Evolutionary conservation across 2,329 filamentous ascomycete genomes (phyloP).

Genomic region (Stylonectria norvegica): DNA sequence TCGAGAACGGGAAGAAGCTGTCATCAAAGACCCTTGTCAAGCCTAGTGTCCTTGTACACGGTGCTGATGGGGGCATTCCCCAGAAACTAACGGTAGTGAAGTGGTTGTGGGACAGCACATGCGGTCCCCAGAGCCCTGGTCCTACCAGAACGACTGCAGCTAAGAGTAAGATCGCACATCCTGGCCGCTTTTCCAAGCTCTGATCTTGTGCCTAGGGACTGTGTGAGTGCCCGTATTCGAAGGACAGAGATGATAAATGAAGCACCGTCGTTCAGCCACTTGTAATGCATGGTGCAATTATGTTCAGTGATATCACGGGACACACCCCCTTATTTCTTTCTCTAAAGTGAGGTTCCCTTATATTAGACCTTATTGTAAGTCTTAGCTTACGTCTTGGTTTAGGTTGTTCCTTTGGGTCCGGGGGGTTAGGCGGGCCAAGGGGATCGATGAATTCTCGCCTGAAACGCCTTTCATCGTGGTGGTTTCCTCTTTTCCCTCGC

Average conservation of each 20-base stretch:
- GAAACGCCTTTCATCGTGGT: too few species aligned
- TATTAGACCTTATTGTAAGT: too few species aligned
- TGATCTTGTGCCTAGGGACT: conserved; percentile 27
- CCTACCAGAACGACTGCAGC: conserved; percentile 17
- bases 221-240: conserved; percentile 12
- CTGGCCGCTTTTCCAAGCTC: conserved; percentile 22
- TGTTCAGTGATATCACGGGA: too few species aligned
- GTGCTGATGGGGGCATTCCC: conserved; percentile 24
- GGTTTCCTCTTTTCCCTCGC: too few species aligned
- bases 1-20: conserved; percentile 33
- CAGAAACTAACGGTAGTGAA: conserved; percentile 33
- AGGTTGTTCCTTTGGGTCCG: too few species aligned
- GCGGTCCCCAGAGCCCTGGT: conserved; percentile 13
- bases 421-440: too few species aligned
- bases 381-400: too few species aligned
- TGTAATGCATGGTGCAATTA: too few species aligned
- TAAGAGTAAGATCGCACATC: conserved; percentile 28
- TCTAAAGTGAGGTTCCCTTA: too few species aligned
- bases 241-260: conserved; percentile 17
- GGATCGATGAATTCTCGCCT: too few species aligned
- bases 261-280: background rate
- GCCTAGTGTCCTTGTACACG: conserved; percentile 34
- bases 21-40: conserved; percentile 31
- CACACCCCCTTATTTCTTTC: too few species aligned
- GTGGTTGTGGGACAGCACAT: conserved; percentile 32